phyloP scores from a whole-genome alignment of 495 filamentous ascomycete genomes.

The Talaromyces borbonicus region DNA sequence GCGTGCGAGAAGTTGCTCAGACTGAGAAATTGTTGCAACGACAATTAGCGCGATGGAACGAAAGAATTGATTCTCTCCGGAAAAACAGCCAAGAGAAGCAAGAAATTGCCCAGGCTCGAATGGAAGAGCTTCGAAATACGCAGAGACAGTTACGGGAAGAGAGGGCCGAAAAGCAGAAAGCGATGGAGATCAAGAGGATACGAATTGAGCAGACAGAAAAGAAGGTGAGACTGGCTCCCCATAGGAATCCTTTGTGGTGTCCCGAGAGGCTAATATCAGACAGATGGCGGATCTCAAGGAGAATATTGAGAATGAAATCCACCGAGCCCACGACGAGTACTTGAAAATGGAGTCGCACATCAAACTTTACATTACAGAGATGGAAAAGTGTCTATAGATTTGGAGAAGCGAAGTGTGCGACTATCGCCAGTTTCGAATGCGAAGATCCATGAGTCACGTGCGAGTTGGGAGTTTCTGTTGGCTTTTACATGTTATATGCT shows the following conservation, averaged over 20 bases:
- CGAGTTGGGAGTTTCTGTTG: constrained; percentile 22
- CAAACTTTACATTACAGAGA: constrained; percentile 93
- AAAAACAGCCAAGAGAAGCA: constrained; percentile 73
- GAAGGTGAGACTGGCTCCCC: constrained; percentile 77
- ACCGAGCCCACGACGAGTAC: constrained; percentile 80
- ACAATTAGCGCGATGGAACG: constrained; percentile 72
- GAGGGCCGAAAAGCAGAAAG: constrained; percentile 68
- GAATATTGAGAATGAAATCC: constrained; percentile 90
- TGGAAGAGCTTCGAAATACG: constrained; percentile 77
- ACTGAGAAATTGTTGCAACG: constrained; percentile 73
- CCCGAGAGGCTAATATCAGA: constrained; percentile 9
- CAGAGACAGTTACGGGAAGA: constrained; percentile 80
- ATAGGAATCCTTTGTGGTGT: not conserved
- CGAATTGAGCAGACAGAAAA: constrained; percentile 97
- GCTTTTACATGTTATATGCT: constrained; percentile 5
- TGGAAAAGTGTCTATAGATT: constrained; percentile 78
- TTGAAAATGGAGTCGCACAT: constrained; percentile 95
- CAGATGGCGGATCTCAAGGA: constrained; percentile 97
- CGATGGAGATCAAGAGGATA: constrained; percentile 84
- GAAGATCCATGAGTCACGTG: constrained; percentile 5
- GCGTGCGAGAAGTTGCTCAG: constrained; percentile 82
- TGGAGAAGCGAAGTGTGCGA: too few relatives aligned
- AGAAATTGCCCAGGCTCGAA: constrained; percentile 65
- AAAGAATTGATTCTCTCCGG: constrained; percentile 72
- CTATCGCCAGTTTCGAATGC: too few relatives aligned